These are phyloP conservation scores for Golubevia sp. DNA, from an alignment of 1,284 basidiomycete species.

Conservation along the genomic window DNA sequence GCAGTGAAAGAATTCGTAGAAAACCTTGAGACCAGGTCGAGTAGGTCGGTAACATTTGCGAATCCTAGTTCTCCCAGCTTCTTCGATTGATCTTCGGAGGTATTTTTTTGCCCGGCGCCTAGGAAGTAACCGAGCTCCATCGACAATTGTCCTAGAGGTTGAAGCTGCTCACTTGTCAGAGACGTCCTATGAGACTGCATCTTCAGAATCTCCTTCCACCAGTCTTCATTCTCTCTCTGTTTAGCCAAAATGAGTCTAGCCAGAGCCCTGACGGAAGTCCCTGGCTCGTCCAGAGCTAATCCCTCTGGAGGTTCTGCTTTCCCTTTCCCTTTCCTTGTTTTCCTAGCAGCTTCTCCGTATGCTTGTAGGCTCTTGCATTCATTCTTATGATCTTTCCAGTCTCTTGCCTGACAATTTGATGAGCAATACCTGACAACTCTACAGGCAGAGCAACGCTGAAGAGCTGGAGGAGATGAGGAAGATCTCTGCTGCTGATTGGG, in stretches of 20 bases:
- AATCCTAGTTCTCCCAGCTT: conserved; percentile 60
- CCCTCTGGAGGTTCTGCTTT: conserved; percentile 12
- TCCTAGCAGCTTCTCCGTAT: not conserved
- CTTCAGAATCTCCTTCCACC: too few relatives aligned
- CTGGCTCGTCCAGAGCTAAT: conserved; percentile 6
- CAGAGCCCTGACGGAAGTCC: conserved; percentile 9
- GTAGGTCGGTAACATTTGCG: conserved; percentile 29
- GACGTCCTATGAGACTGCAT: too few relatives aligned
- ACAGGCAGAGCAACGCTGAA: conserved; percentile 31
- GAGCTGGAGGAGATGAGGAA: not conserved
- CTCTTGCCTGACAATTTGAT: conserved; percentile 20
- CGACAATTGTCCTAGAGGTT: too few relatives aligned
- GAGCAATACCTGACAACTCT: conserved; percentile 28
- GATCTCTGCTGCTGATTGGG: not conserved
- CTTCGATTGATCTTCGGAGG: conserved; percentile 23
- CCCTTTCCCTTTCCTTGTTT: not conserved
- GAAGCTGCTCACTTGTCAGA: too few relatives aligned
- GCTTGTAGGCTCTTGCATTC: conserved; percentile 30
- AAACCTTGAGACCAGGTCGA: conserved; percentile 59
- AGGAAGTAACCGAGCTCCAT: not conserved
- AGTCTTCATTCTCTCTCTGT: conserved; percentile 4
- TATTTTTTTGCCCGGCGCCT: not conserved
- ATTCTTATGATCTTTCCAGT: conserved; percentile 26
- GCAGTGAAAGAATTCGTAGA: not conserved
- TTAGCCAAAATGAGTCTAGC: conserved; percentile 5